A percentile compares a stretch with the other conserved stretches of the same genome.
These are phyloP conservation scores for Malus orientalis DNA, from an alignment of 306 rosid genomes.

Conservation along the genomic window DNA sequence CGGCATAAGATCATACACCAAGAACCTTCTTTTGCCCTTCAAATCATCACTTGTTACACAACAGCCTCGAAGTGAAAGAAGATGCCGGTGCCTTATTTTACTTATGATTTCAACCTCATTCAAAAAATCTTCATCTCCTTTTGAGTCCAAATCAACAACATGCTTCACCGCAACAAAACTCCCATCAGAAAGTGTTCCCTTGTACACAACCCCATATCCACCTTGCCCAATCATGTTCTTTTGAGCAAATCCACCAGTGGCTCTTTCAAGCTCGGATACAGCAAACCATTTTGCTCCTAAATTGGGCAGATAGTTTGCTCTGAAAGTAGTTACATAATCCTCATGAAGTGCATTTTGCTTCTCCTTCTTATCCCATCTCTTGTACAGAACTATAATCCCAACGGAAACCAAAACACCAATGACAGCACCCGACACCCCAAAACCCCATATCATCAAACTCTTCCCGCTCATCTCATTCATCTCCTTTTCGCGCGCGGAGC, in stretches of 20 bases:
- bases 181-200: slow-evolving; percentile 58
- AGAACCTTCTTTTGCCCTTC: slow-evolving; percentile 55
- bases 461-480: slow-evolving; percentile 9
- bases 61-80: slow-evolving; percentile 64
- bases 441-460: slow-evolving; percentile 25
- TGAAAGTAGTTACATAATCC: slow-evolving; percentile 35
- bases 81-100: slow-evolving; percentile 72
- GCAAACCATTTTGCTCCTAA: slow-evolving; percentile 67
- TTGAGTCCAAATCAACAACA: slow-evolving; percentile 40
- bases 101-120: slow-evolving; percentile 75
- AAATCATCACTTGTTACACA: slow-evolving; percentile 52
- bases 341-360: slow-evolving; percentile 30
- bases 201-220: slow-evolving; percentile 70
- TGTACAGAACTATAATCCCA: slow-evolving; percentile 20
- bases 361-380: slow-evolving; percentile 34
- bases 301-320: slow-evolving; percentile 39
- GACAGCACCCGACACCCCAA: slow-evolving; percentile 42
- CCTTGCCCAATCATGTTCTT: slow-evolving; percentile 66
- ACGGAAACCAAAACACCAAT: slow-evolving; percentile 32
- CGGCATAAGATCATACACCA: slow-evolving; percentile 70
- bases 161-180: slow-evolving; percentile 60
- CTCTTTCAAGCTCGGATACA: slow-evolving; percentile 54
- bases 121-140: slow-evolving; percentile 67
- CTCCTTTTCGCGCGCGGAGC: slow-evolving; percentile 6
- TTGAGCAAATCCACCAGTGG: slow-evolving; percentile 56